Percentiles rank a stretch among this genome's conserved stretches.
Conservation (phyloP, 164 flowering plant genomes). For the Saururus chinensis region DNA sequence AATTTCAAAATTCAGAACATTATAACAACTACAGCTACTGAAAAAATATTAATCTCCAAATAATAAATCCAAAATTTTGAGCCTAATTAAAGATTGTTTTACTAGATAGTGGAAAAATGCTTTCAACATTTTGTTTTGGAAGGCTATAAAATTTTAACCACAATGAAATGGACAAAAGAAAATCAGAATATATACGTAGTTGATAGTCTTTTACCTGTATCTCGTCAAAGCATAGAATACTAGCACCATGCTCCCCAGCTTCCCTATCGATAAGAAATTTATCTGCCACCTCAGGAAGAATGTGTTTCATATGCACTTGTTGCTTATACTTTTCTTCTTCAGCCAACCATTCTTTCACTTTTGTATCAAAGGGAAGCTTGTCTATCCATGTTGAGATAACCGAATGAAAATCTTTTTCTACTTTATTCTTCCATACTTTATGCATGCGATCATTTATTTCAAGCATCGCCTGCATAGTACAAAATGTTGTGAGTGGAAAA, state of each 20-base stretch:
- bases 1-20: too few relatives aligned
- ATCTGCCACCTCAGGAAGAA: conserved; percentile 97
- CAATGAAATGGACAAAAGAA: neutral
- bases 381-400: conserved; percentile 70
- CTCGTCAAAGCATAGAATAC: conserved; percentile 96
- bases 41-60: too few relatives aligned
- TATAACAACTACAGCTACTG: too few relatives aligned
- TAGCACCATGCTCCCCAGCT: conserved; percentile 58
- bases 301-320: conserved; percentile 69
- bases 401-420: conserved; percentile 44
- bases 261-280: conserved; percentile 63
- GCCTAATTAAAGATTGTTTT: too few relatives aligned
- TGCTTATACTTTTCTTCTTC: conserved; percentile 81
- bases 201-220: conserved; percentile 53
- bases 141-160: neutral
- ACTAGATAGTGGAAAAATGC: too few relatives aligned
- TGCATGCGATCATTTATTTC: conserved; percentile 88
- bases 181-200: neutral
- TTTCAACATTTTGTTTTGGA: too few relatives aligned
- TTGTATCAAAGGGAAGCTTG: conserved; percentile 79
- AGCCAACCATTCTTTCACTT: conserved; percentile 88
- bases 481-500: neutral
- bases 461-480: conserved; percentile 75
- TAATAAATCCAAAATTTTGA: too few relatives aligned
- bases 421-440: conserved; percentile 74